Base-by-base conservation (phyloP, 768 basidiomycete genomes). In the Coprinopsis cinerea region DNA sequence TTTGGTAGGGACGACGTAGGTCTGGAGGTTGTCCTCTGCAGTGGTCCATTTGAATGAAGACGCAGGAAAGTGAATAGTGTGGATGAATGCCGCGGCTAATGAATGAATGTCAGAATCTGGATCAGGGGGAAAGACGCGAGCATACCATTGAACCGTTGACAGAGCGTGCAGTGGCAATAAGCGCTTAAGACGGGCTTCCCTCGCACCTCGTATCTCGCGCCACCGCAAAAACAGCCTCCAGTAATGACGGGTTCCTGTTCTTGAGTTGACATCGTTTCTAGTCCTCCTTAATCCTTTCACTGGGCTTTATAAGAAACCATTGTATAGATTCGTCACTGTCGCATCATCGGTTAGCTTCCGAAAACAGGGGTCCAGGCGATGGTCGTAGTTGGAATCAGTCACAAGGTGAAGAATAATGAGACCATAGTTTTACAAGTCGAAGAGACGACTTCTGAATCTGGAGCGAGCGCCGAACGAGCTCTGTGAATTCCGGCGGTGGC, bases 81-180 rank as follows among this genome's bases (percentile, higher is more conserved):
- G 76, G 34, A 86, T 71, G 57, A 83, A 84, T 2, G 83, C 78
- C 53, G 74, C 77, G 2, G 72, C 83, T 83, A 17, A 13, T 25
- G 36, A 17, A 32, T 35, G 27, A 11, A 40, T 22, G 34, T 44
- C 40, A 20, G 23, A 22, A 4, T 32, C 4, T 30, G n/a, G 40
- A 45, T 34, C 48, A 44, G 22, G 34, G 22, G n/a, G n/a, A 41
- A 44, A 4, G 3, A 24, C 23, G 27, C 17, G 30, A 42, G 53
- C 68, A 50, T 58, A 76, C 82, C 79, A 55, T 66, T 77, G 44
- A 84, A 59, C 34, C 75, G 67, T 61, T 86, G 85, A 57, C 85
- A 88, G n/a, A 74, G 61, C 2, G 79, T 80, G 58, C 85, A 88
- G 57, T 87, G 85, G 54, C 82, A 86, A 57, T 79, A 85, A 4